Evolutionary conservation across 2,329 filamentous ascomycete species (phyloP), one percentile per base, ranked within the genome.

Genomic region (Sarocladium brachiariae): DNA sequence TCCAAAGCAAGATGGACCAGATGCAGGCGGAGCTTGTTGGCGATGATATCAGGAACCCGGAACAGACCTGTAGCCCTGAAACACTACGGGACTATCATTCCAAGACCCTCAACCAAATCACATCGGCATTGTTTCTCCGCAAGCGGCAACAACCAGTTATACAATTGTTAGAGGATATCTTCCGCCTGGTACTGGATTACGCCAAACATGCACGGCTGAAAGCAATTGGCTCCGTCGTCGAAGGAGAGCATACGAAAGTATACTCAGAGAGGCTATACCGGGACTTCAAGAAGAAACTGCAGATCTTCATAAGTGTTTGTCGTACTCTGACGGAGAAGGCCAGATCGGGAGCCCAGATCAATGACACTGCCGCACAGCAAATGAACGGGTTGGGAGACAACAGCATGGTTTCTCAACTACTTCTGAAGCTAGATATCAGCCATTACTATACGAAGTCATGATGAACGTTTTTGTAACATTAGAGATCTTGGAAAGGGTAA

Each of bases 61-160:
- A 53, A 10, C 58, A 61, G 2, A 19, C 19, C 11, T 49, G 30
- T 18, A 86, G 87, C 13, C 77, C 91, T 0, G 81, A 84, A 34
- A 73, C 78, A 37, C 68, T 95, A 11, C 76, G 84, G 19, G 76
- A 81, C 38, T 78, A 83, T 21, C 89, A 95, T 57, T 84, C 90
- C 54, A 73, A 78, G 30, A 78, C 84, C 7, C 73, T 96, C 2
- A 86, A 95, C 61, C 76, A 81, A 48, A 89, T 95, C 43, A 79
- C 91, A 69, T 80, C 83, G 54, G 80, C 81, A 0, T 70, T 93
- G 0, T 75, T 96, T 13, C 70, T 95, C 2, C 78, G 86, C 52
- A 87, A 86, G 59, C 75, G 86, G 31, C 89, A 95, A 63, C 75
- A 81, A 52, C 84, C 87, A 1, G 80, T 90, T 0, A 72, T 90